Conservation (phyloP, 2,329 filamentous ascomycete species). For the Fusarium tjaetaba region DNA sequence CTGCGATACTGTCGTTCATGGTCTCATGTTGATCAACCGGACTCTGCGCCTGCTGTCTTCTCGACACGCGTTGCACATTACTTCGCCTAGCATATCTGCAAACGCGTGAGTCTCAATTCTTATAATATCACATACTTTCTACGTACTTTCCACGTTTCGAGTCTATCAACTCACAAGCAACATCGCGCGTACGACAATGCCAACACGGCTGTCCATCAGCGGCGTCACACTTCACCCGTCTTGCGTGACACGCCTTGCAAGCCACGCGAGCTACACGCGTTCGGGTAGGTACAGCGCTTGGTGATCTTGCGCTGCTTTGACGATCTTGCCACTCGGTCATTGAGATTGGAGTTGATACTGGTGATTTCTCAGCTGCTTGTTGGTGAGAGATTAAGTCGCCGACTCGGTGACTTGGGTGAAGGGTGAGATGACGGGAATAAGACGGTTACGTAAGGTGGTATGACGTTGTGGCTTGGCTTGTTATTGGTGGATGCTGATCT, state of each 20-base stretch:
- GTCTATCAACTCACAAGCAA: constrained; percentile 30
- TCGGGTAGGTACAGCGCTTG: background rate
- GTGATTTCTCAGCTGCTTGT: background rate
- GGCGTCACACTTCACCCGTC: constrained; percentile 37
- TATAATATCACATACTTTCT: rapidly evolving
- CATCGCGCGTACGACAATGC: constrained; percentile 32
- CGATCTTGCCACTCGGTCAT: background rate
- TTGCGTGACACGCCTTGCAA: constrained; percentile 34
- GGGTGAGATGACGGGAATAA: background rate
- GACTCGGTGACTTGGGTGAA: constrained; percentile 7
- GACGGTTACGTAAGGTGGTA: background rate
- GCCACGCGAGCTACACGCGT: constrained; percentile 27
- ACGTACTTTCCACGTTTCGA: constrained; percentile 32
- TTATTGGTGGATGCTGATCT: background rate
- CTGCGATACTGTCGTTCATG: background rate
- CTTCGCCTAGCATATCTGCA: constrained; percentile 12
- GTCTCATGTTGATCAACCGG: background rate
- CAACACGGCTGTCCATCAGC: constrained; percentile 28
- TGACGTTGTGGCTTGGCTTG: background rate
- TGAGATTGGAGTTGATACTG: background rate
- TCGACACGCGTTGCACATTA: background rate
- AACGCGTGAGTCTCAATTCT: background rate
- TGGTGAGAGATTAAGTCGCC: constrained; percentile 4
- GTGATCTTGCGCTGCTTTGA: background rate
- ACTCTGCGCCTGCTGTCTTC: background rate